Conservation (phyloP, 208 protist species). For the Naegleria lovaniensis region DNA sequence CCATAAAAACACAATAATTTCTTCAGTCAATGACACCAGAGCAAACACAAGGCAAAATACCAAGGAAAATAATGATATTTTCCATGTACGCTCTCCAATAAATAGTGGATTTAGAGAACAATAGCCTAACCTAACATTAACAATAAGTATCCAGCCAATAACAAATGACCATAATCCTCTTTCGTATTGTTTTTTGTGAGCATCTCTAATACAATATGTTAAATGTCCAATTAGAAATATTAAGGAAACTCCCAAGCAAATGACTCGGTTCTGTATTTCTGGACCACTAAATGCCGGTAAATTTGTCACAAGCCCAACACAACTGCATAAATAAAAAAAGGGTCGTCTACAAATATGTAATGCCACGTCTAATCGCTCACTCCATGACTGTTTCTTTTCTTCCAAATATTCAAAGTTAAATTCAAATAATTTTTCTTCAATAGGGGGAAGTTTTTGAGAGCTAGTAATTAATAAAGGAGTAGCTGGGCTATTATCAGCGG, state of each 20-base stretch:
- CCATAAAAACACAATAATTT: neutral
- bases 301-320: neutral
- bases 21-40: neutral
- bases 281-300: neutral
- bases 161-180: constrained; percentile 1
- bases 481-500: neutral
- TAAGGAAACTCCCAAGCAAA: neutral
- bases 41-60: neutral
- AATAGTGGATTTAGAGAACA: neutral
- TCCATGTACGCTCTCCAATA: neutral
- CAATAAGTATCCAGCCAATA: neutral
- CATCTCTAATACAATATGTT: neutral
- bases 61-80: neutral
- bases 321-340: neutral
- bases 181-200: neutral
- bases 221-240: neutral
- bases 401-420: neutral
- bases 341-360: neutral
- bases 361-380: neutral
- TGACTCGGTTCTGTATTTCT: neutral
- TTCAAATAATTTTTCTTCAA: neutral
- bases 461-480: neutral
- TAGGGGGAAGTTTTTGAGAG: neutral
- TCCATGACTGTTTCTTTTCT: neutral
- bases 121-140: neutral